Base-by-base conservation (phyloP, 331 rosid genomes). In the Telfairia occidentalis region DNA sequence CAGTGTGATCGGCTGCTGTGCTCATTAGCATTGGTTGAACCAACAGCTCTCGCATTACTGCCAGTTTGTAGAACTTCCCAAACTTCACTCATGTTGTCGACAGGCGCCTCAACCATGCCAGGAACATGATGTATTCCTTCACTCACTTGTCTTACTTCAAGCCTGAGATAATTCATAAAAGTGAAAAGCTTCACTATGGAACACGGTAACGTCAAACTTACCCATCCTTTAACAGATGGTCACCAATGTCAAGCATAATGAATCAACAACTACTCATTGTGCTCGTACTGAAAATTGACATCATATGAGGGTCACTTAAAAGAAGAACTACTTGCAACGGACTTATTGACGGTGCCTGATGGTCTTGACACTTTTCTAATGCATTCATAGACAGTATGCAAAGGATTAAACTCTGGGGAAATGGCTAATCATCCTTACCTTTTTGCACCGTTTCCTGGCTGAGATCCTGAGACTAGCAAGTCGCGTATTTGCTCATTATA, bases 41-140 rank as follows among this genome's bases (percentile, higher is more conserved):
- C 86, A 72, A 90, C 92, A 32, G 91, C 97, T 82, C 98, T 91
- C 53, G 98, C 92, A 80, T 94, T 91, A 78, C 97, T 94, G 75
- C 98, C 98, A n/a, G 97, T 88, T 80, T 90, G 90, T 42, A 91
- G 85, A 80, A 91, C 98, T 77, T 94, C 97, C 98, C 98, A 94
- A 59, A 94, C 98, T 84, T 94, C 90, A 81, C n/a, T 85, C 89
- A 90, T 94, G 73, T 88, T 87, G 76, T 83, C 87, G 61, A 94
- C 97, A 57, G 90, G 86, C 66, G 98, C 97, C 83, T 94, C 97
- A 37, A 87, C 89, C 65, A 91, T 84, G 37, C 98, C 98, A 11
- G 96, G 98, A 79, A 94, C 90, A 77, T 90, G 90, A 85, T 86
- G 94, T 76, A 84, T 79, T 77, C 98, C 98, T 76, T 90, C 98